phyloP scores from a whole-genome alignment of 768 basidiomycete species.

The Lactarius hengduanensis region DNA sequence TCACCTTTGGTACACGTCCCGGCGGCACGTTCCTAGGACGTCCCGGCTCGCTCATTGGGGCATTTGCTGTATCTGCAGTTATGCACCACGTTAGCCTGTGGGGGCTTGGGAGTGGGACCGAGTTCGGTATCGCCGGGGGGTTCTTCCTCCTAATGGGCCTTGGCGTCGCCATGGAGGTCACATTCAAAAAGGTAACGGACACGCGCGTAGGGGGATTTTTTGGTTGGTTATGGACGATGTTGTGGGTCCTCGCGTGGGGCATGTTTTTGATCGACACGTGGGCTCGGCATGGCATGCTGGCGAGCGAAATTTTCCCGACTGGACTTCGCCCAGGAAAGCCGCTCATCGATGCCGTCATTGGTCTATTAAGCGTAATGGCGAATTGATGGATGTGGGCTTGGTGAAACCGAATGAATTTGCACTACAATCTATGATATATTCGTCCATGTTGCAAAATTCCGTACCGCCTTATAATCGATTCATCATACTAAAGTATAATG shows the following conservation, averaged over 20 bases:
- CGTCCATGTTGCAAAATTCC: too few relatives aligned
- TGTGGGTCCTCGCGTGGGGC: constrained; percentile 27
- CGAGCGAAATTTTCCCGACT: constrained; percentile 4
- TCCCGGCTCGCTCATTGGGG: constrained; percentile 40
- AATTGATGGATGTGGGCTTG: background rate
- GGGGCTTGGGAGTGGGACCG: constrained; percentile 55
- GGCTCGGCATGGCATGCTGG: constrained; percentile 13
- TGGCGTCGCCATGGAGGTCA: constrained; percentile 44
- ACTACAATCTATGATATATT: background rate
- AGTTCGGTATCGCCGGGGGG: constrained; percentile 46
- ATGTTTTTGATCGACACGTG: constrained; percentile 12
- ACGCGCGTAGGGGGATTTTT: constrained; percentile 45
- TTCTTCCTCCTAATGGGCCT: constrained; percentile 45
- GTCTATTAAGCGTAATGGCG: too few relatives aligned
- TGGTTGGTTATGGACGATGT: constrained; percentile 53
- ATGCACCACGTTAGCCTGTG: constrained; percentile 58
- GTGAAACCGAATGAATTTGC: background rate
- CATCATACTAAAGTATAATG: too few relatives aligned
- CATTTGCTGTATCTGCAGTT: constrained; percentile 56
- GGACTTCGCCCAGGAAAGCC: constrained; percentile 13
- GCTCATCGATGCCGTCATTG: background rate
- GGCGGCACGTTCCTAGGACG: constrained; percentile 39
- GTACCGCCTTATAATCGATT: too few relatives aligned
- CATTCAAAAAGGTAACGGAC: constrained; percentile 46
- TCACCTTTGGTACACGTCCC: constrained; percentile 35